Evolutionary conservation across 176 grass and related monocot species (phyloP), one percentile per base, ranked within the genome.

Genomic region (Elaeis guineensis): DNA sequence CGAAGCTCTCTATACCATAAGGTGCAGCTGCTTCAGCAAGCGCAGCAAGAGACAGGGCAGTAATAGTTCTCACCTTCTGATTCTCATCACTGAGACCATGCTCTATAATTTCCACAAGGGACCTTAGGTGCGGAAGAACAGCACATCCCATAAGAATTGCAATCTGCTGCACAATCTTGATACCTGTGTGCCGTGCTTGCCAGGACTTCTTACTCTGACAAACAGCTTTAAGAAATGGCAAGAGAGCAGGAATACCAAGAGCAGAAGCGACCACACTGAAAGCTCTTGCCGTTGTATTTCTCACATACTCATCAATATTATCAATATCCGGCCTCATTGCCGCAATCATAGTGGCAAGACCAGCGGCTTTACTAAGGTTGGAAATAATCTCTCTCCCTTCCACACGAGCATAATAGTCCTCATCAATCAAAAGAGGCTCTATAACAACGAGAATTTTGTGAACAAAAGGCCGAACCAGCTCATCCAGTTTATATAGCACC

Each of bases 381-480:
- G 93, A 92, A 9, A 98, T 98, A 2, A 98, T 98, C 19, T 98
- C 93, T 67, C 87, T 52, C 11, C 93, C 93, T 78, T 98, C 93
- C 63, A 98, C 87, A 71, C 93, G 93, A 69, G 93, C 93, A 80
- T 98, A 98, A 39, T 98, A 98, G 58, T 98, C 93, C 51, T 98
- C 93, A 74, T 92, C 93, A 75, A 98, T 98, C 51, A 98, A 60
- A 75, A 98, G 73, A 24, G 93, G 87, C 39, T 92, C 87, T 19
- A 98, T 98, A 72, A 98, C 93, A 54, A 98, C 87, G 48, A 98
- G 81, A 55, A 98, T 98, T 70, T 98, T 98, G 69, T 98, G 93
- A 51, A 98, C 93, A 19, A 98, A 98, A 53, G 93, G 93, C 52
- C 93, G 78, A 15, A 98, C 93, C 62, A 98, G 72, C 75, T 98